Evolutionary conservation across 2,329 filamentous ascomycete species (phyloP).

Genomic region (Pseudocercospora macadamiae): DNA sequence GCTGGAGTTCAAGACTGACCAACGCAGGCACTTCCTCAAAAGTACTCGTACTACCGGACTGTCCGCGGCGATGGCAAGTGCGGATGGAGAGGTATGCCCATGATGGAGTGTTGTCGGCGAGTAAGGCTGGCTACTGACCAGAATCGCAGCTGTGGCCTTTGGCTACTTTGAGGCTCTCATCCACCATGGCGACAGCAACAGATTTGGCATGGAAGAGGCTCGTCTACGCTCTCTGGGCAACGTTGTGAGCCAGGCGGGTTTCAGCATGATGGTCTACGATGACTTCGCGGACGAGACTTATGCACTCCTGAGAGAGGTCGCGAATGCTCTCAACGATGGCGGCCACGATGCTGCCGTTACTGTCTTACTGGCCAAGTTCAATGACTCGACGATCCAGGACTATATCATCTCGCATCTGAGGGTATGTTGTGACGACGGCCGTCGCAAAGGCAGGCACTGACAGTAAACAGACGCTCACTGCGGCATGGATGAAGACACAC

Average conservation of each 20-base stretch:
- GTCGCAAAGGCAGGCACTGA: not conserved
- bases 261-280: slow-evolving; percentile 71
- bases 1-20: slow-evolving; percentile 1
- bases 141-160: slow-evolving; percentile 76
- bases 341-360: slow-evolving; percentile 54
- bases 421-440: slow-evolving; percentile 42
- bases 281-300: slow-evolving; percentile 81
- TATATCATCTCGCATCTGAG: slow-evolving; percentile 83
- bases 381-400: slow-evolving; percentile 67
- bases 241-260: slow-evolving; percentile 70
- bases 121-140: slow-evolving; percentile 31
- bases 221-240: slow-evolving; percentile 73
- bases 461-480: slow-evolving; percentile 69
- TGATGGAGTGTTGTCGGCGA: slow-evolving; percentile 10
- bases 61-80: slow-evolving; percentile 94
- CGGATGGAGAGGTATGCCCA: slow-evolving; percentile 88
- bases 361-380: slow-evolving; percentile 62
- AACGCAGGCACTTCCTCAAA: slow-evolving; percentile 72
- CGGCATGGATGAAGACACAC: slow-evolving; percentile 80
- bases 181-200: slow-evolving; percentile 64
- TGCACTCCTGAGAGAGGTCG: slow-evolving; percentile 64
- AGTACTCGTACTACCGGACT: slow-evolving; percentile 84
- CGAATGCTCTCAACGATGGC: slow-evolving; percentile 57
- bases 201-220: slow-evolving; percentile 70
- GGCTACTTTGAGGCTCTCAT: slow-evolving; percentile 88